phyloP scores from a whole-genome alignment of 306 rosid species.

The Cucumis cinereus region DNA sequence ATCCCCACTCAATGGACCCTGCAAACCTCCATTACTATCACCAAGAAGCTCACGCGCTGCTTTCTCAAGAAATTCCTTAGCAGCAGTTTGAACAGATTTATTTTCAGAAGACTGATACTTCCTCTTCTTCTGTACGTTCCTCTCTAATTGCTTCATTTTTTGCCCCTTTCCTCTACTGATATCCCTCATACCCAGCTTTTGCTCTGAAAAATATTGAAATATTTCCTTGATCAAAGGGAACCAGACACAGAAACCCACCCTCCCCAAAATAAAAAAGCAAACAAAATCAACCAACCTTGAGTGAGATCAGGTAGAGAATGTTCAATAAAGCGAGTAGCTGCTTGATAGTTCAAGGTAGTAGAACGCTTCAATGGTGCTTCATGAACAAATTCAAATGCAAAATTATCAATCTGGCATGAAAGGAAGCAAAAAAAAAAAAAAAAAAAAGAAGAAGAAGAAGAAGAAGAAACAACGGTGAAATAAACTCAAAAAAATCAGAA shows the following conservation, averaged over 20 bases:
- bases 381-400: slow-evolving; percentile 28
- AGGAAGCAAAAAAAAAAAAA: not conserved
- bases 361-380: slow-evolving; percentile 84
- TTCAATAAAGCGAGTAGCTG: slow-evolving; percentile 85
- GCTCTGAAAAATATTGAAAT: slow-evolving; percentile 34
- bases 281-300: slow-evolving; percentile 35
- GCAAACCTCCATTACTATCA: slow-evolving; percentile 33
- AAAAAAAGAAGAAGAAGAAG: not conserved
- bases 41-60: slow-evolving; percentile 79
- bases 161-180: slow-evolving; percentile 58
- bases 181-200: slow-evolving; percentile 49
- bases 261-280: not conserved
- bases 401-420: not conserved
- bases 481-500: not conserved
- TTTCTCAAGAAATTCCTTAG: slow-evolving; percentile 85
- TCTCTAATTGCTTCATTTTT: slow-evolving; percentile 27
- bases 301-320: slow-evolving; percentile 88
- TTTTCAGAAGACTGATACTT: slow-evolving; percentile 58
- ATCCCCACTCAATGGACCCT: slow-evolving; percentile 51
- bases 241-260: not conserved
- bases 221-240: slow-evolving; percentile 9
- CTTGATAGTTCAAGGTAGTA: slow-evolving; percentile 59
- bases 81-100: slow-evolving; percentile 54
- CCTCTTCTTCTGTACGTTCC: slow-evolving; percentile 59
- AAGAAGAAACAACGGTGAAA: not conserved